Evolutionary conservation across 305 asterid species (phyloP).

Genomic region (Caryopteris hybrid): DNA sequence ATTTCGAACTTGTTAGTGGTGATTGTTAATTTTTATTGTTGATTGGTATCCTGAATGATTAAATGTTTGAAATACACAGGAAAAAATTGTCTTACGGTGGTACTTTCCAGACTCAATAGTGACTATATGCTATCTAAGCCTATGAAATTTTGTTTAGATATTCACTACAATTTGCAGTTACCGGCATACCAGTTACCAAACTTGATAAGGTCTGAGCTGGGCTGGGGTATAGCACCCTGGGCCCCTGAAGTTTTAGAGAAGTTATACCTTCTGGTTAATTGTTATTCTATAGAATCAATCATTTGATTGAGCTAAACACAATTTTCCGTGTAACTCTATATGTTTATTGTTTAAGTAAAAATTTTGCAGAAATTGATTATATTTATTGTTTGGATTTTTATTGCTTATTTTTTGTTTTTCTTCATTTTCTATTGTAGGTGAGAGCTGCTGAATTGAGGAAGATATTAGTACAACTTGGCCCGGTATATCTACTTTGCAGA

Average conservation of each 20-base stretch:
- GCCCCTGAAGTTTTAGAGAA: neutral
- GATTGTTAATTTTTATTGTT: neutral
- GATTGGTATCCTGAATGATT: neutral
- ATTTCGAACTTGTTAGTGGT: neutral
- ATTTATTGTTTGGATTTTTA: neutral
- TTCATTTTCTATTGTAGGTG: constrained; percentile 42
- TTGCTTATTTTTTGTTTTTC: constrained; percentile 9
- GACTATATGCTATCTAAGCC: neutral
- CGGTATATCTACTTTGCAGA: constrained; percentile 41
- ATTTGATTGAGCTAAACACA: neutral
- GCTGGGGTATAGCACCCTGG: neutral
- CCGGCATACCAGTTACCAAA: neutral
- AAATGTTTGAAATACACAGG: neutral
- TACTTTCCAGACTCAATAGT: neutral
- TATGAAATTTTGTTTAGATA: neutral
- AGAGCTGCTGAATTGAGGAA: constrained; percentile 89
- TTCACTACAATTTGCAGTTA: neutral
- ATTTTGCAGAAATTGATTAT: neutral
- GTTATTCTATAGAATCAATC: neutral
- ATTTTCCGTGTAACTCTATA: neutral
- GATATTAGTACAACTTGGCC: constrained; percentile 86
- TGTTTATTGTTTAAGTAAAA: neutral
- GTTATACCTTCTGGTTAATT: no score
- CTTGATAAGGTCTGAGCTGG: neutral
- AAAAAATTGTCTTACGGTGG: neutral